Conservation (phyloP, 2,329 filamentous ascomycete genomes). For the Claviceps sp. region DNA sequence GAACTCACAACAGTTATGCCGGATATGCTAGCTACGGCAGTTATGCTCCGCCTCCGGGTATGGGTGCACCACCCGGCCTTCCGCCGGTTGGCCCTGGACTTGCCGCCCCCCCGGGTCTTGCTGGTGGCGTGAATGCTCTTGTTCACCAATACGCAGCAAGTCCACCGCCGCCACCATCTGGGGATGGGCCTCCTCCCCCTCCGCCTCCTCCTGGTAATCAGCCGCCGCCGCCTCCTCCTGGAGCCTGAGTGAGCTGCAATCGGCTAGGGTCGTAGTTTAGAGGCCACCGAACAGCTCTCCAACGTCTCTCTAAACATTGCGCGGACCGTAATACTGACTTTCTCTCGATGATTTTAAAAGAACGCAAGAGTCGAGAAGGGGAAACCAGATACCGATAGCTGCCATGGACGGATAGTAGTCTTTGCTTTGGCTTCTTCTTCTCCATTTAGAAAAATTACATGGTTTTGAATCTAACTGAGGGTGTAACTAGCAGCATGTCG, state of each 20-base stretch:
- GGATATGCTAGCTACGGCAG: slow-evolving; percentile 33
- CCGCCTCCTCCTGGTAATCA: slow-evolving; percentile 51
- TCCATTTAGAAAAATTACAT: neutral
- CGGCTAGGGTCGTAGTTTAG: neutral
- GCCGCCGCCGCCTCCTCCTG: slow-evolving; percentile 47
- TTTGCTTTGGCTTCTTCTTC: neutral
- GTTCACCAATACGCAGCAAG: slow-evolving; percentile 52
- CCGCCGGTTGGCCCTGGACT: slow-evolving; percentile 32
- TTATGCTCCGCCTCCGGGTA: slow-evolving; percentile 31
- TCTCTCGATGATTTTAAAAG: neutral
- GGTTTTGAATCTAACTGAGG: neutral
- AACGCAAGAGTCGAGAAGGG: neutral
- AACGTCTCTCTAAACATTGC: neutral
- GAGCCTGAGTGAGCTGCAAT: slow-evolving; percentile 20
- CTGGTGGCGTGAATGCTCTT: slow-evolving; percentile 49
- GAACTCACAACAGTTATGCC: slow-evolving; percentile 43
- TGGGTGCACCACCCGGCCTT: slow-evolving; percentile 27
- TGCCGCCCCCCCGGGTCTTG: slow-evolving; percentile 39
- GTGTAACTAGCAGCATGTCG: neutral
- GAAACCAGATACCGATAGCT: no score
- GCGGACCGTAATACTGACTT: neutral
- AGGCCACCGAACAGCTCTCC: neutral
- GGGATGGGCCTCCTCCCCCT: slow-evolving; percentile 34
- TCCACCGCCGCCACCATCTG: slow-evolving; percentile 48
- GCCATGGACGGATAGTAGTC: neutral